Percentiles rank a stretch among this genome's conserved stretches.
Evolutionary conservation across 768 basidiomycete genomes (phyloP).

Genomic region (Lactarius pseudohatsudake): DNA sequence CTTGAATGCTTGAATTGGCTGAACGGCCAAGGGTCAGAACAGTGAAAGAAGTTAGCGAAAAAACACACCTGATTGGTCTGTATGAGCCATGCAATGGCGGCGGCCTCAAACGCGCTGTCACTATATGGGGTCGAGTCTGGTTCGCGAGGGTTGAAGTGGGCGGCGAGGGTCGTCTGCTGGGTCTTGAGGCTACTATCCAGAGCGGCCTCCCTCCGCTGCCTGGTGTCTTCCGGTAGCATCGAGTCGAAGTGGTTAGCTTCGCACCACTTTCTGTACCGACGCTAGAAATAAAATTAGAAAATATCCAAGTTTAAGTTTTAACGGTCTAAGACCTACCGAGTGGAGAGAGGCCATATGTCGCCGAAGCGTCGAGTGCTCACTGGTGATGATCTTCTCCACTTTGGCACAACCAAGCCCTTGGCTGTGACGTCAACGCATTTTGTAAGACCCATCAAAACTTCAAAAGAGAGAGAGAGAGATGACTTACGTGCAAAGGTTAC

Average conservation of each 20-base stretch:
- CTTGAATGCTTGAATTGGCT: neutral
- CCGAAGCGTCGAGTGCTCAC: neutral
- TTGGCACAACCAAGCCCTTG: neutral
- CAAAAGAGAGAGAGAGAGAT: too few relatives aligned
- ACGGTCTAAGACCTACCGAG: neutral
- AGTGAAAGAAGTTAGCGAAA: neutral
- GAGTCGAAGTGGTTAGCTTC: neutral
- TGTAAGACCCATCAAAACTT: too few relatives aligned
- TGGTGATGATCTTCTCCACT: neutral
- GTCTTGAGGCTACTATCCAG: neutral
- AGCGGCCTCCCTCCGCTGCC: neutral
- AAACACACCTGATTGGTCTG: neutral
- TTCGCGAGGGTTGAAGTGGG: neutral
- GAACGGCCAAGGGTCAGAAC: neutral
- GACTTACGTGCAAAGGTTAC: too few relatives aligned
- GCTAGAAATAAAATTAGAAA: neutral
- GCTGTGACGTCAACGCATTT: neutral
- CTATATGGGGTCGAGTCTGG: neutral
- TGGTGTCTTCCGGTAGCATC: neutral
- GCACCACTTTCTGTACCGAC: neutral
- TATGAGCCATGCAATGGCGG: neutral
- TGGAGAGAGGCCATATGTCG: neutral
- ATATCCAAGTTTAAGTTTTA: neutral
- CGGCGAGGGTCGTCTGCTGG: neutral
- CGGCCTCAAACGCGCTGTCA: neutral